Evolutionary conservation across 192 early-diverging fungal genomes (phyloP), one percentile per base, ranked within the genome.

Genomic region (Rhizoclosmatium sp.): DNA sequence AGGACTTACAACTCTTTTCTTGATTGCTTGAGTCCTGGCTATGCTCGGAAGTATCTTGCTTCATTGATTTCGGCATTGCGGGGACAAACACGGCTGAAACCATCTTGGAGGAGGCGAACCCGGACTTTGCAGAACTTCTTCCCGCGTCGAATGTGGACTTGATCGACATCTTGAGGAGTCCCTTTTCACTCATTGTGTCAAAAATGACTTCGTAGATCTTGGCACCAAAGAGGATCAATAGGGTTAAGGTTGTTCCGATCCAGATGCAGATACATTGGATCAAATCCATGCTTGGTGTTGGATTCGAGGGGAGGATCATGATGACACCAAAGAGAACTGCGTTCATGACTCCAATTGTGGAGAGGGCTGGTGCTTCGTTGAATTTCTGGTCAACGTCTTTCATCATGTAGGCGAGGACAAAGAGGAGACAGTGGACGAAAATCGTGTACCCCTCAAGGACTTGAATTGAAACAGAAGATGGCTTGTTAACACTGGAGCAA

Each of bases 151-250:
- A 64, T 9, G 14, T 39, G 0, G 21, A 39, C 21, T 64, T 64
- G 21, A 64, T n/a, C 5, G 42, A 46, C 65, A 41, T 4, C 44
- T 45, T 45, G 9, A 68, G 44, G 40, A 68, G 40, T 0, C 65
- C 65, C 65, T 68, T 68, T 42, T 68, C 65, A 21, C 9, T 21
- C 4, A 68, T 16, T 12, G 5, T 9, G 39, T 68, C 42, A 47
- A 68, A 68, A 4, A 46, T 3, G 46, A 68, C 65, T 9, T 68
- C 65, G 21, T 68, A 46, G 3, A 68, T 41, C 40, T 68, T 68
- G 9, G 10, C 3, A 10, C 9, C 65, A 68, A 68, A 68, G 9
- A 68, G 65, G 9, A 47, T 4, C 42, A 41, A 4, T 4, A 46
- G 31, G 9, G 65, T 68, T 3, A 68, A 5, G 5, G 65, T 68